Percentiles rank a stretch among this genome's conserved stretches.
phyloP scores from a whole-genome alignment of 306 rosid genomes.

The Dryas octopetala region DNA sequence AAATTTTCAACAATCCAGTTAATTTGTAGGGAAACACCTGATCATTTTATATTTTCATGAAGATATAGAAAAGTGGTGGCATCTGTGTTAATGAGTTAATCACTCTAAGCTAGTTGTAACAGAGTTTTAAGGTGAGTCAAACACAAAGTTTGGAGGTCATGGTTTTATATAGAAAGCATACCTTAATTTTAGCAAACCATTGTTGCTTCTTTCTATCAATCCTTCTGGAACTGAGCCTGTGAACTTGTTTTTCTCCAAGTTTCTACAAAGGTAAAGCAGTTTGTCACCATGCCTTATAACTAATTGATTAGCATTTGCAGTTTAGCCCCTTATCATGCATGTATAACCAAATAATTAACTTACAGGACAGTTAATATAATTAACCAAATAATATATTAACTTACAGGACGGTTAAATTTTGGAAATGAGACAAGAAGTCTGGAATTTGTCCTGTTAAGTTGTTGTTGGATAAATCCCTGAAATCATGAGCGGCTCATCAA shows the following conservation, averaged over 20 bases:
- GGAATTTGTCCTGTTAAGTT: constrained; percentile 38
- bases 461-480: too few species aligned
- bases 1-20: too few species aligned
- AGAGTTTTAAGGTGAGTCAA: too few species aligned
- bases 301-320: too few species aligned
- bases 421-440: constrained; percentile 25
- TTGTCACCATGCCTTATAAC: neutral
- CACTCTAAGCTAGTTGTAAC: too few species aligned
- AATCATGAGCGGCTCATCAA: too few species aligned
- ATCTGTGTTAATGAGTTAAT: too few species aligned
- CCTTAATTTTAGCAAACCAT: neutral
- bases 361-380: constrained; percentile 10
- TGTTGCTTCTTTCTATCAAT: neutral
- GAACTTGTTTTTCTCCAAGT: constrained; percentile 2
- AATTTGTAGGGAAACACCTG: too few species aligned
- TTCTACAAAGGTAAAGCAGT: neutral
- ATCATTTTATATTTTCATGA: too few species aligned
- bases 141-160: neutral
- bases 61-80: too few species aligned
- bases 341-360: too few species aligned
- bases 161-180: neutral
- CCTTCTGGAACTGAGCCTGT: neutral
- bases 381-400: too few species aligned
- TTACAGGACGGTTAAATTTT: constrained; percentile 3
- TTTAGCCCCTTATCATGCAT: neutral